Percentiles rank a stretch among this genome's conserved stretches.
Evolutionary conservation across 257 asterid genomes (phyloP).

Genomic region (Solanum piurae): DNA sequence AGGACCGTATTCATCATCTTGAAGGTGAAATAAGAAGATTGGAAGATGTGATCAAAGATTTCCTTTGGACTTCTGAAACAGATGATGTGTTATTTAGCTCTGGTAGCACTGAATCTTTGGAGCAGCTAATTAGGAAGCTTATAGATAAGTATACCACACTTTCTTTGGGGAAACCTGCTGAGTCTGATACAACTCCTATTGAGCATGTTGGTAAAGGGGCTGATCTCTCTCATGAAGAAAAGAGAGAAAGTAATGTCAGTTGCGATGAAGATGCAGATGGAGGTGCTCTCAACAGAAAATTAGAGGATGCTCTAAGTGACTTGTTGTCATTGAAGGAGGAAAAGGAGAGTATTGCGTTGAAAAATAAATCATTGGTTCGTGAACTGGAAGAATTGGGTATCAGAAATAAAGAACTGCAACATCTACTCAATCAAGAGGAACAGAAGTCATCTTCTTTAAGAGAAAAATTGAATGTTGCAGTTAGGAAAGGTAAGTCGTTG

Average conservation of each 20-base stretch:
- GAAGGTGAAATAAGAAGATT: conserved; percentile 47
- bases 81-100: conserved; percentile 35
- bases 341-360: conserved; percentile 30
- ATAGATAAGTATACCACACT: conserved; percentile 44
- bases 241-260: conserved; percentile 16
- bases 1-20: conserved; percentile 36
- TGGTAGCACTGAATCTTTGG: conserved; percentile 42
- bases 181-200: conserved; percentile 26
- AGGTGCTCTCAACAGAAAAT: conserved; percentile 18
- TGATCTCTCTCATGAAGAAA: conserved; percentile 16
- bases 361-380: conserved; percentile 35
- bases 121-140: conserved; percentile 49
- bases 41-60: conserved; percentile 47
- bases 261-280: conserved; percentile 34
- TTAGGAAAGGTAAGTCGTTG: conserved; percentile 86
- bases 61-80: conserved; percentile 42
- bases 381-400: conserved; percentile 43
- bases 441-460: conserved; percentile 67
- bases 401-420: conserved; percentile 55
- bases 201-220: conserved; percentile 26
- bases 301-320: conserved; percentile 40
- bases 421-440: conserved; percentile 66
- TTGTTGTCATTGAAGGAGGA: conserved; percentile 56
- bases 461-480: conserved; percentile 87
- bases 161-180: conserved; percentile 21